A percentile compares a stretch with the other conserved stretches of the same genome.
Conservation (phyloP, 257 asterid species). For the Ophiorrhiza pumila region DNA sequence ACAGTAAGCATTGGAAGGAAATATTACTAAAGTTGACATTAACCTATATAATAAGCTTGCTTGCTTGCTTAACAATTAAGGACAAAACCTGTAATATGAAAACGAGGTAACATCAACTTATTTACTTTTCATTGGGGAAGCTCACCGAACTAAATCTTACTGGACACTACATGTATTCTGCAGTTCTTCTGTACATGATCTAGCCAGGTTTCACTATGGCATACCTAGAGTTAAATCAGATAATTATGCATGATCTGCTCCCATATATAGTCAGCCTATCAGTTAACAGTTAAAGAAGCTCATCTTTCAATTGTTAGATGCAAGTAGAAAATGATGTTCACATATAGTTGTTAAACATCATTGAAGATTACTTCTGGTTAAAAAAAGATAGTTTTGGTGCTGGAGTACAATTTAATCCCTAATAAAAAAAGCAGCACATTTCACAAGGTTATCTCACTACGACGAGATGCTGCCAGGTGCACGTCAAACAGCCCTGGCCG, state of each 20-base stretch:
- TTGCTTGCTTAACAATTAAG: not conserved
- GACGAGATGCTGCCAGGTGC: not conserved
- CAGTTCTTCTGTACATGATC: not conserved
- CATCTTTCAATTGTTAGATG: not conserved
- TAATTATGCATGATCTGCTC: not conserved
- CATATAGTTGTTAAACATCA: not conserved
- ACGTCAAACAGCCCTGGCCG: not conserved
- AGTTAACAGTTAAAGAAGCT: not conserved
- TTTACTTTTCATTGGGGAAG: not conserved
- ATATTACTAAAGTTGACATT: not conserved
- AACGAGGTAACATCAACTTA: not conserved
- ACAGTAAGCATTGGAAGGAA: not conserved
- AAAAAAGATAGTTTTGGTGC: not conserved
- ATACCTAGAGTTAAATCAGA: not conserved
- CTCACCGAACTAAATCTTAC: not conserved
- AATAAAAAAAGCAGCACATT: not conserved
- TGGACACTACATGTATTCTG: not conserved
- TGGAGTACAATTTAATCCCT: not conserved
- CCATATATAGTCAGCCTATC: not conserved
- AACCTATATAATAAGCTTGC: not conserved
- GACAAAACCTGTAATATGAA: not conserved
- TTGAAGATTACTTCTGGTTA: not conserved
- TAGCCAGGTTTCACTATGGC: not conserved
- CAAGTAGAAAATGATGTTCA: not conserved
- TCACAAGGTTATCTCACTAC: not conserved